Evolutionary conservation across 495 filamentous ascomycete genomes (phyloP).

Genomic region (Cryomyces antarcticus): DNA sequence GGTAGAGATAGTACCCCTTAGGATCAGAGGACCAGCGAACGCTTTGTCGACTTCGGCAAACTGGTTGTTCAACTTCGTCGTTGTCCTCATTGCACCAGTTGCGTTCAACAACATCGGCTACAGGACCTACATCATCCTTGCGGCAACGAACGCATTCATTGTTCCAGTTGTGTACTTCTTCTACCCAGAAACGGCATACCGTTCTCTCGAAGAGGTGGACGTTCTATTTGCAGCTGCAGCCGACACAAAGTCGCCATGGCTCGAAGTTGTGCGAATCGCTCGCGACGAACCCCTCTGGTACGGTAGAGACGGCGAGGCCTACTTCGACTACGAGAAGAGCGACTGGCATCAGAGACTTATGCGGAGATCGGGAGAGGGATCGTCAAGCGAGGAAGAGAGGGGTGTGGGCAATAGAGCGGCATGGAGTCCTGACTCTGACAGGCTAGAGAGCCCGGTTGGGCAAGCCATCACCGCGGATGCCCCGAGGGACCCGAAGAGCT

Average conservation of each 20-base stretch:
- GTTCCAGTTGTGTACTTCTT: slow-evolving; percentile 52
- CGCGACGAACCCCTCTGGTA: slow-evolving; percentile 48
- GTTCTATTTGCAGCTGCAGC: slow-evolving; percentile 45
- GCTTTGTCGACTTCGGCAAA: slow-evolving; percentile 45
- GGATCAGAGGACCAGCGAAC: slow-evolving; percentile 54
- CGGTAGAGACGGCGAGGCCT: slow-evolving; percentile 43
- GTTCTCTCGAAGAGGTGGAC: slow-evolving; percentile 59
- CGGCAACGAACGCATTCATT: slow-evolving; percentile 55
- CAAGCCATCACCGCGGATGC: too few relatives aligned
- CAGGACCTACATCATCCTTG: slow-evolving; percentile 62
- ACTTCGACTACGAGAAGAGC: slow-evolving; percentile 37
- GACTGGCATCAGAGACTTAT: slow-evolving; percentile 19
- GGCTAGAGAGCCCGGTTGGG: too few relatives aligned
- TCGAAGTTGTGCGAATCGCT: slow-evolving; percentile 37
- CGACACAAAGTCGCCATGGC: slow-evolving; percentile 22
- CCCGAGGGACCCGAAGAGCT: too few relatives aligned
- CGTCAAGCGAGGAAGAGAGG: too few relatives aligned
- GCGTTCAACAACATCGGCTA: slow-evolving; percentile 46
- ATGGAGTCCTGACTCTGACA: too few relatives aligned
- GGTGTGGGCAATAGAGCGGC: too few relatives aligned
- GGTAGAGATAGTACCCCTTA: slow-evolving; percentile 52
- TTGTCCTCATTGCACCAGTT: slow-evolving; percentile 54
- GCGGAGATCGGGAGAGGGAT: too few relatives aligned
- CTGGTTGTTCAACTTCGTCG: slow-evolving; percentile 38
- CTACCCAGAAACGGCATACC: slow-evolving; percentile 56